Evolutionary conservation across 1,139 yeast species (phyloP).

Genomic region (Blastobotrys arbuscula): DNA sequence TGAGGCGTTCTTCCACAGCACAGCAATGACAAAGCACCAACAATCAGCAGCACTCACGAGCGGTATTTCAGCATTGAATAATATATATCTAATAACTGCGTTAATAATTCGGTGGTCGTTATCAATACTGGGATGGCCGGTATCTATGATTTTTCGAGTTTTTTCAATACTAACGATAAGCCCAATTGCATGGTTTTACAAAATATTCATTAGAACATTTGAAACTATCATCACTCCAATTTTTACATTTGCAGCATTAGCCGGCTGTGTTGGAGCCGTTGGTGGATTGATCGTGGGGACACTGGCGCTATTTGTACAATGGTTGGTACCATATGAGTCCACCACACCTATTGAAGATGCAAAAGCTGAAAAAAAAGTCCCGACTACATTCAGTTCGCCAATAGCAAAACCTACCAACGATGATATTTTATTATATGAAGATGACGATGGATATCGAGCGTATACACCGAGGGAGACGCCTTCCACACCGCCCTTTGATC

Average conservation of each 20-base stretch:
- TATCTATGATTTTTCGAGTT: background rate
- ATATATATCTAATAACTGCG: background rate
- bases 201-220: slow-evolving; percentile 17
- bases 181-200: slow-evolving; percentile 19
- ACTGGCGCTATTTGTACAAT: slow-evolving; percentile 21
- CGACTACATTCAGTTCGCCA: background rate
- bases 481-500: background rate
- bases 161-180: background rate
- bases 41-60: background rate
- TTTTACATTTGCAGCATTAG: slow-evolving; percentile 22
- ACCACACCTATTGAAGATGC: background rate
- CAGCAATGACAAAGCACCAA: background rate
- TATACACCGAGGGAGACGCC: background rate
- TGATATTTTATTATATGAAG: slow-evolving; percentile 2
- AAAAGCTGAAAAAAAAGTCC: background rate
- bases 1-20: background rate
- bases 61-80: background rate
- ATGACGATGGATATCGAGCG: slow-evolving; percentile 8
- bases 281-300: slow-evolving; percentile 25
- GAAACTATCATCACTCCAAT: slow-evolving; percentile 22
- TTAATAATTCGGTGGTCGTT: background rate
- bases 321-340: slow-evolving; percentile 16
- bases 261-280: slow-evolving; percentile 22
- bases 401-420: background rate
- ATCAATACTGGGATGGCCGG: background rate